Base-by-base conservation (phyloP, 768 basidiomycete species). In the Dacryopinax primogenitus region DNA sequence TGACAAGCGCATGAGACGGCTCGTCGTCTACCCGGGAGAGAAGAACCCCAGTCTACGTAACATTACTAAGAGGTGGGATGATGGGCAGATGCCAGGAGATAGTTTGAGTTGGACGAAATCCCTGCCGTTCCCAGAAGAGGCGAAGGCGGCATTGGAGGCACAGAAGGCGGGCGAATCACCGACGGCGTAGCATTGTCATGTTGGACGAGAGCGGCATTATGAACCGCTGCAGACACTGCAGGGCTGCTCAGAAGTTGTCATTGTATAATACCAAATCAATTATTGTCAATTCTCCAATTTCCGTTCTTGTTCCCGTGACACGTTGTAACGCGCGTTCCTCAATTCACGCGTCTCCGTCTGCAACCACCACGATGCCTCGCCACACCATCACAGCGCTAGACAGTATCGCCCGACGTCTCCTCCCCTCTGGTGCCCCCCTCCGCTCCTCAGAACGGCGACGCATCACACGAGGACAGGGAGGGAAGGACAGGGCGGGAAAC, bases 1-100 rank as follows among this genome's bases (percentile, higher is more conserved):
- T 28, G 90, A 95, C 58, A 81, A 90, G 51, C 83, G 96, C 35
- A 76, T 99, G 62, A 91, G 90, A 66, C 80, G 96, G 64, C 79
- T 99, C 62, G 87, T 89, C 67, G 88, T 98, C 68, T 98, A 94
- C 72, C 83, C 89, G 39, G 88, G 83, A 11, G 77, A 84, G 35
- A 65, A 68, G 62, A 83, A 89, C 67, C 83, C 86, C 13, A 81
- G 91, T 67, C 83, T 84, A 65, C 80, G 79, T 12, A 95, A 95
- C 72, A 79, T 93, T 66, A 68, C 93, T 71, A 83, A 84, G 70
- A 87, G 87, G 66, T 92, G 89, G 87, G 87, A 92, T 41, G 70
- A 71, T 51, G 70, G 71, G 65, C 63, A 62, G 68, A 64, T 33
- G 62, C 66, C 66, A 33, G 64, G 34, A 33, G 44, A 32, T 11